phyloP scores from a whole-genome alignment of 495 filamentous ascomycete species.

The Staphylotrichum tortipilum region DNA sequence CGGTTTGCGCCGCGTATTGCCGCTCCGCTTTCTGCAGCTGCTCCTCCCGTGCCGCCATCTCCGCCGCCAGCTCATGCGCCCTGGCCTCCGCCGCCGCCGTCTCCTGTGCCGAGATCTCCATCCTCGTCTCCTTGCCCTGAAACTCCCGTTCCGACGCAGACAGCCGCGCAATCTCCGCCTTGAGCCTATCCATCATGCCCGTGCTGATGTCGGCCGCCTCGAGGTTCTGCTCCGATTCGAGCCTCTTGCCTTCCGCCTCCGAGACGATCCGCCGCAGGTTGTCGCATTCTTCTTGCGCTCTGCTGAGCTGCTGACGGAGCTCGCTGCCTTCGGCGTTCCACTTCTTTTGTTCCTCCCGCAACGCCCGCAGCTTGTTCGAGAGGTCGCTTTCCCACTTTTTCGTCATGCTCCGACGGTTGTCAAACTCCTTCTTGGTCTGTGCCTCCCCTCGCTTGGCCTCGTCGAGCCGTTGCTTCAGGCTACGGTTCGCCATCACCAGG shows the following conservation, averaged over 20 bases:
- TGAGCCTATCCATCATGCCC: conserved; percentile 51
- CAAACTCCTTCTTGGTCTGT: conserved; percentile 55
- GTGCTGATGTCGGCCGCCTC: conserved; percentile 49
- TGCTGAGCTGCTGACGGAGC: conserved; percentile 46
- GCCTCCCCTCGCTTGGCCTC: conserved; percentile 56
- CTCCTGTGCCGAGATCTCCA: conserved; percentile 40
- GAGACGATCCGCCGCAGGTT: conserved; percentile 49
- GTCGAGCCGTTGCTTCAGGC: conserved; percentile 56
- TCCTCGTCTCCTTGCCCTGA: conserved; percentile 50
- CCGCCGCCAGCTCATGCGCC: conserved; percentile 42
- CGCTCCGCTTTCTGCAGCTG: conserved; percentile 40
- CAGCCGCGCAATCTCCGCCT: conserved; percentile 49
- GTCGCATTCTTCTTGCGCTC: conserved; percentile 43
- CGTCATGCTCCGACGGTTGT: conserved; percentile 52
- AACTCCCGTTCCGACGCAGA: conserved; percentile 45
- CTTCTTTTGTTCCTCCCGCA: conserved; percentile 60
- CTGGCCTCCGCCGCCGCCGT: conserved; percentile 44
- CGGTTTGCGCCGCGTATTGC: conserved; percentile 38
- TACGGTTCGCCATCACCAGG: conserved; percentile 60
- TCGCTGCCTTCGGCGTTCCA: conserved; percentile 47
- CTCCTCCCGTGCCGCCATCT: conserved; percentile 44
- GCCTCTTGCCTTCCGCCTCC: conserved; percentile 52
- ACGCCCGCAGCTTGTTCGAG: conserved; percentile 45
- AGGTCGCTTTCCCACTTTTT: conserved; percentile 66
- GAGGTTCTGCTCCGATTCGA: conserved; percentile 50